Conservation (phyloP, 768 basidiomycete genomes). For the Gymnopilus dilepis region DNA sequence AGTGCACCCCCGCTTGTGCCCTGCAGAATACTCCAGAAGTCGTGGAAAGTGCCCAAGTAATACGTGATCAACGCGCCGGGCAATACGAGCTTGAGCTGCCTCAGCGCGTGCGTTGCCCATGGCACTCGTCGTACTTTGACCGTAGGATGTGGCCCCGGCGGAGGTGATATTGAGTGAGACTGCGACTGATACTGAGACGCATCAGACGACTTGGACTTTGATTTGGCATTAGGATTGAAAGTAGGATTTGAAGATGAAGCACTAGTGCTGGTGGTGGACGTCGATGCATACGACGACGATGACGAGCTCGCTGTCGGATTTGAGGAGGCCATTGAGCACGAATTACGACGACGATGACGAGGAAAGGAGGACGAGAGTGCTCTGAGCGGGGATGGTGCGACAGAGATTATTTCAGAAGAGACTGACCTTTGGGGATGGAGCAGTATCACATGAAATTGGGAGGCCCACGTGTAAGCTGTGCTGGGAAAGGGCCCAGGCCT, state of each 20-base stretch:
- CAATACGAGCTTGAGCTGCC: conserved; percentile 77
- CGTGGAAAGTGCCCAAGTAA: conserved; percentile 58
- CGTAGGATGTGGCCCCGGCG: conserved; percentile 5
- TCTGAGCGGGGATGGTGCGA: neutral
- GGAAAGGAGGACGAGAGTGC: neutral
- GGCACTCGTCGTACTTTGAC: conserved; percentile 28
- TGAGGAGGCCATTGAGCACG: neutral
- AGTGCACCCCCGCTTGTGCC: conserved; percentile 40
- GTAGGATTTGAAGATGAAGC: neutral
- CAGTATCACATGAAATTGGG: neutral
- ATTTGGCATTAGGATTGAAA: neutral
- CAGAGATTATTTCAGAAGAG: neutral
- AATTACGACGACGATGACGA: neutral
- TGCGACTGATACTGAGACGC: neutral
- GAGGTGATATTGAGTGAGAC: neutral
- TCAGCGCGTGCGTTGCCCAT: conserved; percentile 54
- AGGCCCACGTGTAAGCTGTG: conserved; percentile 1
- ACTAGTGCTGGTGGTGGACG: neutral
- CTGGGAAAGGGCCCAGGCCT: neutral
- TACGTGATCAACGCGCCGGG: conserved; percentile 72
- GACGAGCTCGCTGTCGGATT: neutral
- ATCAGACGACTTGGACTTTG: neutral
- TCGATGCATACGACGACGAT: neutral
- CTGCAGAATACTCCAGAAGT: conserved; percentile 51
- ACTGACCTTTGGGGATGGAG: conserved; percentile 6